Base-by-base conservation (phyloP, 2,329 filamentous ascomycete species). In the Xylariaceae sp. region DNA sequence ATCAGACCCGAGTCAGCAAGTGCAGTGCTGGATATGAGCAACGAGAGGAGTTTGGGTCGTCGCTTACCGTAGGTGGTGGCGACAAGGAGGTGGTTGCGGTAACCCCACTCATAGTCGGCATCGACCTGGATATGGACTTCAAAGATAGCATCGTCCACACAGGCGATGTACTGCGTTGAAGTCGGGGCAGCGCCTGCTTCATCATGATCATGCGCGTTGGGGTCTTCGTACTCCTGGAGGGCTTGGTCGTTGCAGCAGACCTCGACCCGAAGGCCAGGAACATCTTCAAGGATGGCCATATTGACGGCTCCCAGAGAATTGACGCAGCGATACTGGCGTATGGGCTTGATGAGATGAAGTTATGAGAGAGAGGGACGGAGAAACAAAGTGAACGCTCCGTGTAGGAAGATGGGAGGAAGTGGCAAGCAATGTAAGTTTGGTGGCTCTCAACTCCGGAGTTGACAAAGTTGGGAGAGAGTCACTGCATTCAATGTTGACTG, bases 121-220 rank as follows among this genome's bases (percentile, higher is more conserved):
- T 46, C 6, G 1, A 67, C 42, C 1, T 46, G 31, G 12, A 60
- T 11, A 4, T 31, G 17, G 27, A 68, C 36, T 3, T 54, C 27
- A 45, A 68, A 69, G 11, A 59, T 45, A 14, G 57, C 39, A 14
- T 64, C 44, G 27, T 66, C 58, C 11, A 56, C 35, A 6, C 61
- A 63, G 53, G 69, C 62, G 31, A 69, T 61, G 45, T 66, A 70
- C 42, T 64, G 60, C 12, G 43, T 49, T 40, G 56, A 11, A 14
- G 46, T 39, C 36, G 57, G 54, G 15, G 36, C 19, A 6, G n/a
- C 39, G 10, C 2, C 12, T 14, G 41, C 38, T 17, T 38, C 31
- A 18, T 51, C 33, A 4, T 51, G 32, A 1, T 58, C 55, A 11
- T 47, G 39, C 10, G 44, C 47, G 32, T 66, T 36, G 3, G 59